Base-by-base conservation (phyloP, 2,329 filamentous ascomycete genomes). In the Ascochyta rabiei region DNA sequence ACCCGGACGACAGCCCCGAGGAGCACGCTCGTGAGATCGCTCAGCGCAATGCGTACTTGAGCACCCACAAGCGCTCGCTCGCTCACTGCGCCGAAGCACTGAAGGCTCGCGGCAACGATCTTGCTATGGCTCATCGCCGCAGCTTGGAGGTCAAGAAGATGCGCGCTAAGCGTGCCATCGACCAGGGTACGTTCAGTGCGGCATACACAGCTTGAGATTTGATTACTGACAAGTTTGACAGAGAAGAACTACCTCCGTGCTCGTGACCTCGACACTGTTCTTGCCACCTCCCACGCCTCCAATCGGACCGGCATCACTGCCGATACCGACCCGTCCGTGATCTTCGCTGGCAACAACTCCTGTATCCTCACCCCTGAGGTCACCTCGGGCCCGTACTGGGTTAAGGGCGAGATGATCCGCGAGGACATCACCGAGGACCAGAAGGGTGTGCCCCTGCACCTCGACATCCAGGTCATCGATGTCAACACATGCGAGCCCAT, bases 391-490 rank as follows among this genome's bases (percentile, higher is more conserved):
- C 69, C 71, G 3, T 76, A 74, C 60, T 75, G 69, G 67, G 80
- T 84, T 42, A 65, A 73, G 18, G 83, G 82, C 26, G 82, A 85
- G 64, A 75, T 78, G 45, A 68, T 85, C 53, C 78, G 82, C 23
- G 59, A 74, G 26, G 72, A 85, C 59, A 69, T 85, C 33, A 75
- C 72, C 15, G 81, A 83, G 39, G 71, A 72, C 13, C 75, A 84
- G 64, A 57, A 63, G 8, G 83, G 82, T 42, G 73, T 85, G 21
- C 75, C 77, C 19, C 68, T 84, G 33, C 76, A 77, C 3, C 67
- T 84, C 10, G 81, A 83, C 60, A 76, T 82, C 57, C 82, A 84
- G 67, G 74, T 85, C 49, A 76, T 84, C 47, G 82, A 85, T 56
- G 76, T 82, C 31, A 73, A 78, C 39, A 84, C 82, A 3, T 85